Evolutionary conservation across 2,329 filamentous ascomycete genomes (phyloP), one percentile per base, ranked within the genome.

Genomic region (Talaromyces albobiverticillius): DNA sequence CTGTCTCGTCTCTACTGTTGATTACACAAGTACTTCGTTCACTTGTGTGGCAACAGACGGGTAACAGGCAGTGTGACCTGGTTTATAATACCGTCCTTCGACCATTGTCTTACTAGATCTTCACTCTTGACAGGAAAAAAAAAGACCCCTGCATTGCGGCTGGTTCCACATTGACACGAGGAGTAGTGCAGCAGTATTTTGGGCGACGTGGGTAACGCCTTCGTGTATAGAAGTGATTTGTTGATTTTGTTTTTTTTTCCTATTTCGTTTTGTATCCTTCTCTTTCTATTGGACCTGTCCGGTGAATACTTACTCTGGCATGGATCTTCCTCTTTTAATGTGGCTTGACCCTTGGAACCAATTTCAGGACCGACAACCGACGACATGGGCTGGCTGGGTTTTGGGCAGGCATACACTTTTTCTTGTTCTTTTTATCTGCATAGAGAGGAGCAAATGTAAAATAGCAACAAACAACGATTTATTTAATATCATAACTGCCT

Each of bases 31-130:
- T n/a, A n/a, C n/a, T n/a, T n/a, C n/a, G n/a, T n/a, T n/a, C n/a
- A n/a, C n/a, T n/a, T n/a, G n/a, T n/a, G n/a, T n/a, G n/a, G n/a
- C n/a, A n/a, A n/a, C n/a, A n/a, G n/a, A n/a, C n/a, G n/a, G n/a
- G n/a, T n/a, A n/a, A n/a, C n/a, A n/a, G n/a, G n/a, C n/a, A n/a
- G n/a, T n/a, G n/a, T n/a, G n/a, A n/a, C n/a, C n/a, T n/a, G n/a
- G n/a, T n/a, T n/a, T n/a, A n/a, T n/a, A n/a, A 13, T 6, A 26
- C 60, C 41, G 29, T 57, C 57, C 60, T 67, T 69, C 66, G 59
- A 59, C 52, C 57, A 56, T 61, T 74, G 73, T 75, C 72, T 75
- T 76, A 75, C 60, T 74, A 75, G 66, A 67, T 71, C 67, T 72
- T 72, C 66, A 62, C 68, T 65, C 67, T 64, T 63, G 63, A 54